These are phyloP conservation scores for Hebeloma cylindrosporum DNA, from an alignment of 768 basidiomycete genomes.

Conservation along the genomic window DNA sequence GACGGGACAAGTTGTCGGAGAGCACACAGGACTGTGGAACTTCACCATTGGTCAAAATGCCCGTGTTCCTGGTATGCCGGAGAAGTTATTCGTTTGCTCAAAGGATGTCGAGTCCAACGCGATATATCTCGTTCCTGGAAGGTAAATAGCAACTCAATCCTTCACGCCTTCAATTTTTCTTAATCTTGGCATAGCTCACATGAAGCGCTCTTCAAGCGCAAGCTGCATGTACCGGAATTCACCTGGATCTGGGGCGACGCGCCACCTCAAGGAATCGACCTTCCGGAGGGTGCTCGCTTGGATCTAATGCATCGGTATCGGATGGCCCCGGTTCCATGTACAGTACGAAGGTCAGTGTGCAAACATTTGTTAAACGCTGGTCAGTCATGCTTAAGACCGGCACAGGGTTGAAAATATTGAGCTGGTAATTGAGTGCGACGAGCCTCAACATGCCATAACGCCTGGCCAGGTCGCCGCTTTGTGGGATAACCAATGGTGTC, in stretches of 20 bases:
- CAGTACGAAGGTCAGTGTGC: constrained; percentile 45
- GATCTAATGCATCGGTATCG: constrained; percentile 70
- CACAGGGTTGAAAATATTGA: constrained; percentile 17
- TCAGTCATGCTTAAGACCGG: constrained; percentile 18
- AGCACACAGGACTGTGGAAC: constrained; percentile 77
- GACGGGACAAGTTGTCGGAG: constrained; percentile 53
- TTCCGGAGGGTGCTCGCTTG: constrained; percentile 45
- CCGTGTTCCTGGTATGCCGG: constrained; percentile 56
- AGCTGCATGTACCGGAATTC: constrained; percentile 50
- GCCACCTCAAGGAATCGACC: constrained; percentile 47
- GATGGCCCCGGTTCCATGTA: constrained; percentile 55
- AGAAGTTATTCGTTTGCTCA: constrained; percentile 67
- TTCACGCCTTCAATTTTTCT: constrained; percentile 9
- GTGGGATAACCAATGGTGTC: constrained; percentile 74
- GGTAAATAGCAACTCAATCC: too few relatives aligned
- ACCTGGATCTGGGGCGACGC: constrained; percentile 75
- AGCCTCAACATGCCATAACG: constrained; percentile 66
- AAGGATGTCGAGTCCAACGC: constrained; percentile 67
- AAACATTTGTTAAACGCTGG: not conserved
- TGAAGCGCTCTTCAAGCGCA: constrained; percentile 47
- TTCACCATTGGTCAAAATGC: constrained; percentile 87
- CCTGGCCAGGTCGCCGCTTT: constrained; percentile 80
- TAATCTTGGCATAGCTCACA: constrained; percentile 47
- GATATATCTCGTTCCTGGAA: constrained; percentile 74
- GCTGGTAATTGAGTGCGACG: constrained; percentile 49